A percentile compares a stretch with the other conserved stretches of the same genome.
phyloP scores from a whole-genome alignment of 2,329 filamentous ascomycete species.

The Ophiostoma tasmaniense region DNA sequence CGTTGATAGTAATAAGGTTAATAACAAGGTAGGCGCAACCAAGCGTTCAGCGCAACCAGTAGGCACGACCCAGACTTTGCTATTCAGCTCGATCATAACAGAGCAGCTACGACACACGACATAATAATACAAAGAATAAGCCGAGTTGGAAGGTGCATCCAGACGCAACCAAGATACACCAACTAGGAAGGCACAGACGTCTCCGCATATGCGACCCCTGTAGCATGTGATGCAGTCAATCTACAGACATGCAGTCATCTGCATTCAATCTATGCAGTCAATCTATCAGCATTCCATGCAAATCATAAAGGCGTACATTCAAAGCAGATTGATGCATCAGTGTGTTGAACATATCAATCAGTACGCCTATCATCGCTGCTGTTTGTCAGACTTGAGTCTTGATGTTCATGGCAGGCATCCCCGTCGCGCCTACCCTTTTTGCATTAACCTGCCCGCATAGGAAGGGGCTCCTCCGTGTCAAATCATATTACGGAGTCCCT shows the following conservation, averaged over 20 bases:
- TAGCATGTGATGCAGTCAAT: background rate
- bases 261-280: constrained; percentile 1
- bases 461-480: constrained; percentile 11
- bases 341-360: background rate
- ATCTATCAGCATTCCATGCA: background rate
- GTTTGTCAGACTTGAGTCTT: background rate
- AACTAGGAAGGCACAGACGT: constrained; percentile 4
- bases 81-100: background rate
- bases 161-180: background rate
- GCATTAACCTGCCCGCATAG: constrained; percentile 13
- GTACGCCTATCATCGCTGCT: background rate
- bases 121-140: background rate
- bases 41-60: background rate
- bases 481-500: background rate
- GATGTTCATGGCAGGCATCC: background rate
- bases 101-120: background rate
- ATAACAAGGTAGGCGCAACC: background rate
- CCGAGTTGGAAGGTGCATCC: background rate
- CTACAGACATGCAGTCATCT: background rate
- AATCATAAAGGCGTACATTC: background rate
- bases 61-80: background rate
- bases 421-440: constrained; percentile 5
- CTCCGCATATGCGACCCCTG: constrained; percentile 5
- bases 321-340: background rate
- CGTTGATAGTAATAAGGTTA: background rate